Evolutionary conservation across 768 basidiomycete species (phyloP).

Genomic region (Auriscalpium vulgare): DNA sequence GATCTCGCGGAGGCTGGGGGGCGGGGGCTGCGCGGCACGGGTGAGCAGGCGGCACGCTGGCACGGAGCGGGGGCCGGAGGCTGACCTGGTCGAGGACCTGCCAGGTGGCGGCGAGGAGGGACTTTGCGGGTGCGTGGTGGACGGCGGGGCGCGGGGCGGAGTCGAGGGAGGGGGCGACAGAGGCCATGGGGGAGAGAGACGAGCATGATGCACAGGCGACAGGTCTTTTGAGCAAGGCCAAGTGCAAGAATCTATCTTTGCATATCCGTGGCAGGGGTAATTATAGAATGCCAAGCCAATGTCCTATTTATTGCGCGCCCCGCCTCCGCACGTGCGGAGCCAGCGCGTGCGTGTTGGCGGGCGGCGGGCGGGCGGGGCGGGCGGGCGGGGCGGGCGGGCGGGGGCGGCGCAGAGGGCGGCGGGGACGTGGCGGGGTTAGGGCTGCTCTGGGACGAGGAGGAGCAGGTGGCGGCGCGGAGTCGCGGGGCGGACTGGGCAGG

Average conservation of each 20-base stretch:
- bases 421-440: not conserved
- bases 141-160: not conserved
- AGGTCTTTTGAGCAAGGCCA: conserved; percentile 16
- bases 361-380: not conserved
- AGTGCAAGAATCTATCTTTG: conserved; percentile 9
- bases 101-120: conserved; percentile 37
- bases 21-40: conserved; percentile 44
- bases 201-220: not conserved
- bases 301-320: conserved; percentile 10
- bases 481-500: too few species aligned
- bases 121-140: conserved; percentile 11
- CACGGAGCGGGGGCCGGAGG: too few species aligned
- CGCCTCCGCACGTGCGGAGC: not conserved
- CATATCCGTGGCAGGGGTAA: conserved; percentile 11
- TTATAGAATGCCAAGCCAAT: conserved; percentile 17
- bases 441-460: not conserved
- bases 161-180: conserved; percentile 6
- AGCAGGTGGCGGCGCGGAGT: too few species aligned
- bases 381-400: not conserved
- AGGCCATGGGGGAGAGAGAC: conserved; percentile 4
- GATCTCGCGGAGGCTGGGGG: conserved; percentile 79
- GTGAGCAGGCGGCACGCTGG: too few species aligned
- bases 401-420: not conserved
- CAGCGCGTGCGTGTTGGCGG: not conserved
- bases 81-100: conserved; percentile 41